Evolutionary conservation across 371 early-diverging fungal species (phyloP).

Genomic region (Mortierella sp.): DNA sequence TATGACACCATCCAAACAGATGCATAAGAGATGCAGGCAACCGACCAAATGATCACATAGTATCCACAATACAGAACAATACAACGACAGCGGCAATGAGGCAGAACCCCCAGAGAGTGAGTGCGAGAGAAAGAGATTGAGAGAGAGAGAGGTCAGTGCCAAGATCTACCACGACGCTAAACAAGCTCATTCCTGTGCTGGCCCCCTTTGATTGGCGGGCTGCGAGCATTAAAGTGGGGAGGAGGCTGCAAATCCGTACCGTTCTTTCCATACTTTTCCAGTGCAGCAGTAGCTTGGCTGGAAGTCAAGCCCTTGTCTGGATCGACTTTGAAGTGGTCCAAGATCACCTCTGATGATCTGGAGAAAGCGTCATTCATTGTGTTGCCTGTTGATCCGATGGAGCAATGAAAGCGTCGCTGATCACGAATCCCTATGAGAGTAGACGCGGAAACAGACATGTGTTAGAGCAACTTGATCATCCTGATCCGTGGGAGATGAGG

Average conservation of each 20-base stretch:
- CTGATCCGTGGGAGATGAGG: too few species aligned
- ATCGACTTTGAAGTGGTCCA: conserved; percentile 71
- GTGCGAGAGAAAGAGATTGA: neutral
- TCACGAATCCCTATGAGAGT: neutral
- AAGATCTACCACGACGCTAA: too few species aligned
- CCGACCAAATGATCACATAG: too few species aligned
- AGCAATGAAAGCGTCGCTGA: neutral
- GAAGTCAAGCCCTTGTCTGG: conserved; percentile 67
- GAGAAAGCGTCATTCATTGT: conserved; percentile 77
- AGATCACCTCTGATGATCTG: conserved; percentile 73
- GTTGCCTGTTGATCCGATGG: conserved; percentile 6
- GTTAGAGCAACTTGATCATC: too few species aligned
- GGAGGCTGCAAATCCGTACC: conserved; percentile 59
- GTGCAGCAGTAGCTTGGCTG: conserved; percentile 64
- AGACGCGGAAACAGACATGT: too few species aligned
- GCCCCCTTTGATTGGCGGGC: neutral
- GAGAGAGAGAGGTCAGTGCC: neutral
- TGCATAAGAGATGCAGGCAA: neutral
- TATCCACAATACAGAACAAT: too few species aligned
- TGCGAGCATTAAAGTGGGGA: neutral
- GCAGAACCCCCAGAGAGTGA: too few species aligned
- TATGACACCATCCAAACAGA: conserved; percentile 10
- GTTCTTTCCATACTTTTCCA: conserved; percentile 76
- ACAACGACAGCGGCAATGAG: neutral
- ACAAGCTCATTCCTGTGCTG: too few species aligned